Evolutionary conservation across 345 rosid species (phyloP).

Genomic region (Eutrema heterophyllum): DNA sequence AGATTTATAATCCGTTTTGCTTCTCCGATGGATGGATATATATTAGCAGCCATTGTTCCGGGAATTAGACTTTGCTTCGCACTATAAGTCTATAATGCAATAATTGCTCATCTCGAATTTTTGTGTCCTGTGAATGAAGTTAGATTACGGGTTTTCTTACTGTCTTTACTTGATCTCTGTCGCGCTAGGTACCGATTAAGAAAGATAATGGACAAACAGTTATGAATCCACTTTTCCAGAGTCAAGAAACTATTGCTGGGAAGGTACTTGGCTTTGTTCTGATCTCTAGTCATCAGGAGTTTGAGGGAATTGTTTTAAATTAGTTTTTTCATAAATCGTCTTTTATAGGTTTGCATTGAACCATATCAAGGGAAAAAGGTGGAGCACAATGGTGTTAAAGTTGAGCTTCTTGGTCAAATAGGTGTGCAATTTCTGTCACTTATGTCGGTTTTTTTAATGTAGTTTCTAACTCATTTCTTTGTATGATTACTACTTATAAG

Average conservation of each 20-base stretch:
- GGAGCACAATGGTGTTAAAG: conserved; percentile 93
- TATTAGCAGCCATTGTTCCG: neutral
- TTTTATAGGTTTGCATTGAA: conserved; percentile 63
- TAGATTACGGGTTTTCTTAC: neutral
- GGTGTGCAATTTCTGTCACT: conserved; percentile 37
- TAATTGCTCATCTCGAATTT: neutral
- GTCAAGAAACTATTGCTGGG: conserved; percentile 91
- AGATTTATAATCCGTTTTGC: neutral
- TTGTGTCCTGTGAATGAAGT: neutral
- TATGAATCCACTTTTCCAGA: conserved; percentile 78
- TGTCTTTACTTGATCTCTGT: neutral
- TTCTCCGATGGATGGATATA: neutral
- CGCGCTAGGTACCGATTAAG: conserved; percentile 71
- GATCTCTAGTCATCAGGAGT: neutral
- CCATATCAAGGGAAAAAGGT: conserved; percentile 91
- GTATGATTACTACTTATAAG: neutral
- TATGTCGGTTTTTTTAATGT: neutral
- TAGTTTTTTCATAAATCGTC: neutral
- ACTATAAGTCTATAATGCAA: neutral
- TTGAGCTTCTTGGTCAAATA: conserved; percentile 97
- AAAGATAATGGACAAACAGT: conserved; percentile 90
- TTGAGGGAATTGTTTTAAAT: neutral
- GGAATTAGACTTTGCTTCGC: neutral
- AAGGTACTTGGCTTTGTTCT: conserved; percentile 43
- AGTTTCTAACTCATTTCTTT: neutral